Evolutionary conservation across 1,284 basidiomycete species (phyloP), one percentile per base, ranked within the genome.

Genomic region (Filobasidium uniguttulatum): DNA sequence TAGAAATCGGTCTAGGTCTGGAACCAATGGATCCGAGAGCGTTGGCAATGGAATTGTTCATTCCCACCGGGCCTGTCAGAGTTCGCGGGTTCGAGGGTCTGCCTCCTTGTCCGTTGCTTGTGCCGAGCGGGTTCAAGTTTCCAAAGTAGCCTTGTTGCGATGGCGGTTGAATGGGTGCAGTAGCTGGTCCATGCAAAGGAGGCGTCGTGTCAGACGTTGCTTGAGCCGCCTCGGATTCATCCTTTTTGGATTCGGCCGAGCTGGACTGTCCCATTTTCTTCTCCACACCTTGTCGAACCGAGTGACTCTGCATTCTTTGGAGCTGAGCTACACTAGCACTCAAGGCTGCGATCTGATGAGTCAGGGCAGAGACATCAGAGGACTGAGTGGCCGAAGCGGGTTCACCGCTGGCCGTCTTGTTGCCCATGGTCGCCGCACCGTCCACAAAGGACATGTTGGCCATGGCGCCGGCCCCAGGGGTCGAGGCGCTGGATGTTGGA

Each of bases 241-340:
- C 20, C 17, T 28, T 35, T 17, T 22, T 19, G n/a, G 2, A n/a
- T 7, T 25, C 17, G 20, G 40, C 26, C 12, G 43, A 36, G 20
- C 35, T 25, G 17, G 5, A 26, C 15, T 30, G 8, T 37, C 33
- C 43, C 20, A 36, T 43, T 28, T 35, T 46, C 38, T 29, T 49
- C 26, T 50, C 49, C n/a, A 37, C n/a, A 43, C 26, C 28, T 17
- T 44, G 31, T 20, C 40, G 14, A 37, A 48, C 28, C 15, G n/a
- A n/a, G 31, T 45, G 40, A 48, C 50, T 36, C 26, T 49, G 43
- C 46, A 52, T 48, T 20, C 44, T 40, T 25, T 49, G 54, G 30
- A 51, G 37, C 23, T 89, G 86, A 17, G 85, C 82, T 43, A 90
- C 85, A n/a, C 83, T 85, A 0, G 81, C 80, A 25, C 85, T 88